A percentile compares a stretch with the other conserved stretches of the same genome.
phyloP scores from a whole-genome alignment of 805 yeast species.

The Kazachstania viticola region DNA sequence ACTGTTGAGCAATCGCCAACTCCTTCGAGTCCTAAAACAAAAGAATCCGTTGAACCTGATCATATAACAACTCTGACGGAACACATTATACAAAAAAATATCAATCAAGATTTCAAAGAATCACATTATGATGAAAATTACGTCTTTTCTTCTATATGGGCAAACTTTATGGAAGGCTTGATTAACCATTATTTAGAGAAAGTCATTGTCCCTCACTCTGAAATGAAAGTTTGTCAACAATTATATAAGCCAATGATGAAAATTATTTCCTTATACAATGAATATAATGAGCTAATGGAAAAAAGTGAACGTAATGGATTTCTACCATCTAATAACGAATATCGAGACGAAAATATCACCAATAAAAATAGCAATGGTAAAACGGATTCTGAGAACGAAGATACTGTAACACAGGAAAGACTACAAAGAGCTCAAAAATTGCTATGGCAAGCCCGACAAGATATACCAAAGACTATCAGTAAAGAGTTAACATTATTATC shows the following conservation, averaged over 20 bases:
- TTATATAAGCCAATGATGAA: constrained; percentile 29
- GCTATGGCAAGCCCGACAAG: constrained; percentile 25
- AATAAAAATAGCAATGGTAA: constrained; percentile 1
- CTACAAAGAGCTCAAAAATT: constrained; percentile 24
- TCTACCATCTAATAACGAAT: constrained; percentile 9
- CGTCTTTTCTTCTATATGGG: constrained; percentile 29
- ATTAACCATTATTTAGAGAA: constrained; percentile 28
- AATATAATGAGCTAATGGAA: constrained; percentile 27
- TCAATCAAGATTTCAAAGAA: constrained; percentile 24
- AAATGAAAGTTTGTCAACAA: constrained; percentile 28
- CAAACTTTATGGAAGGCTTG: constrained; percentile 29
- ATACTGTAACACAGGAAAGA: constrained; percentile 16
- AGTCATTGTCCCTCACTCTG: constrained; percentile 26
- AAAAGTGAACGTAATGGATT: constrained; percentile 27
- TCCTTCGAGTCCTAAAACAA: no score
- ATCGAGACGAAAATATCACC: neutral
- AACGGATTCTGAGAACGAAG: constrained; percentile 4
- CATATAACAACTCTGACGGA: constrained; percentile 18
- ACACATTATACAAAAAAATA: constrained; percentile 24
- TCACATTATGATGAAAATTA: constrained; percentile 24
- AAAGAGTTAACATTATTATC: constrained; percentile 25
- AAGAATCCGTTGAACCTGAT: neutral
- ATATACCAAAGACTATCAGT: constrained; percentile 27
- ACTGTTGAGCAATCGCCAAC: no score
- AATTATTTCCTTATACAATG: constrained; percentile 26